Evolutionary conservation across 2,329 filamentous ascomycete genomes (phyloP).

Genomic region (Xylaria sp.): DNA sequence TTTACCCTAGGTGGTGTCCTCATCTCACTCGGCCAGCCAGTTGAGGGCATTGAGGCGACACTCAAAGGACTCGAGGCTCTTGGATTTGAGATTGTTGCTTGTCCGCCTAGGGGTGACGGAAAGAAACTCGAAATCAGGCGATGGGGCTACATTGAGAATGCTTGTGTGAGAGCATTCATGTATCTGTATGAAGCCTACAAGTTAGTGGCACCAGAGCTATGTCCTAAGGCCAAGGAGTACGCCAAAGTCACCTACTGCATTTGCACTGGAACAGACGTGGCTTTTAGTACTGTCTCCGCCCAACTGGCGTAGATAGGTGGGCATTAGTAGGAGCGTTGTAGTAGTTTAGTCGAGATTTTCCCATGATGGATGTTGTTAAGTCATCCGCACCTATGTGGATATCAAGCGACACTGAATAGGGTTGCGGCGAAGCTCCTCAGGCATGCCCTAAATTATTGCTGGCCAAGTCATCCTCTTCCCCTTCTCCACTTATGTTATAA

Average conservation of each 20-base stretch:
- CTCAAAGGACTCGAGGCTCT: slow-evolving; percentile 45
- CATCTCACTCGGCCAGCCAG: neutral
- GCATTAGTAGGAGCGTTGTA: neutral
- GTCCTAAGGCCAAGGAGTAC: slow-evolving; percentile 37
- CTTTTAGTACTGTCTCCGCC: slow-evolving; percentile 25
- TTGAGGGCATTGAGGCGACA: slow-evolving; percentile 37
- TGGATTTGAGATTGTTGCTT: slow-evolving; percentile 43
- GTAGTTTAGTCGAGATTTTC: neutral
- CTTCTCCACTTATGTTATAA: too few relatives aligned
- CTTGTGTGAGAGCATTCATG: neutral
- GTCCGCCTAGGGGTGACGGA: slow-evolving; percentile 32
- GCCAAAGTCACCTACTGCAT: slow-evolving; percentile 44
- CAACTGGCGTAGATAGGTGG: slow-evolving; percentile 32
- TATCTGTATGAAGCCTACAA: neutral
- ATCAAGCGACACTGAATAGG: neutral
- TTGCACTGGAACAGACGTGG: slow-evolving; percentile 44
- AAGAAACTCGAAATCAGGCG: slow-evolving; percentile 18
- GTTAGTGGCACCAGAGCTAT: slow-evolving; percentile 37
- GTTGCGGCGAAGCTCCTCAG: neutral
- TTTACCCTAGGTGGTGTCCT: neutral
- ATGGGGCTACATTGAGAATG: slow-evolving; percentile 41
- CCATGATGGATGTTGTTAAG: neutral
- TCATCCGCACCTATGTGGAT: neutral
- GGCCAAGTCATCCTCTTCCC: too few relatives aligned
- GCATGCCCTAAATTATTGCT: too few relatives aligned